Conservation (phyloP, 2,329 filamentous ascomycete genomes). For the Clonostachys solani region DNA sequence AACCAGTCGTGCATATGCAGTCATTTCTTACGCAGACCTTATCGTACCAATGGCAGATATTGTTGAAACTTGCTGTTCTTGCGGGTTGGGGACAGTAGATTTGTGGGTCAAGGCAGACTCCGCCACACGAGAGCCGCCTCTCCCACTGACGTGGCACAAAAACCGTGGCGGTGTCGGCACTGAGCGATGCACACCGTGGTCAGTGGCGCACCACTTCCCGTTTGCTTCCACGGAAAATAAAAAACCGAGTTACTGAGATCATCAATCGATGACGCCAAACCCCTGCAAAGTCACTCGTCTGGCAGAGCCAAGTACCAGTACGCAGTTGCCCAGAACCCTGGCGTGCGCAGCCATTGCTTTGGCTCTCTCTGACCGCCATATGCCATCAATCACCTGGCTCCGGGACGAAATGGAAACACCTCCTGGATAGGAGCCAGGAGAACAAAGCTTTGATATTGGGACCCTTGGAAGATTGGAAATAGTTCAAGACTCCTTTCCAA, state of each 20-base stretch:
- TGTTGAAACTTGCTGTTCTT: too few species aligned
- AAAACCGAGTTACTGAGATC: constrained; percentile 10
- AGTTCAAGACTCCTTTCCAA: background rate
- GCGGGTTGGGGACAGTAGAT: too few species aligned
- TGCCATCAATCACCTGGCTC: too few species aligned
- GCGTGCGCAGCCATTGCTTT: too few species aligned
- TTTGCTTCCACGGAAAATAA: background rate
- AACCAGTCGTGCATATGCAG: too few species aligned
- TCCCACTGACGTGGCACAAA: constrained; percentile 41
- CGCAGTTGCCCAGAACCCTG: constrained; percentile 4
- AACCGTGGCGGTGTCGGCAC: constrained; percentile 5
- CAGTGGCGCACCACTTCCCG: background rate
- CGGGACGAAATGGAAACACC: too few species aligned
- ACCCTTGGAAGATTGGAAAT: background rate
- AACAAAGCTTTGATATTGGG: background rate
- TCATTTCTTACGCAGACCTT: too few species aligned
- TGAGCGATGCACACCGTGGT: background rate
- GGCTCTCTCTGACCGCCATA: too few species aligned
- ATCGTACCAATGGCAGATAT: too few species aligned
- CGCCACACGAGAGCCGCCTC: constrained; percentile 17
- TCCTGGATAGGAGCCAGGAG: background rate
- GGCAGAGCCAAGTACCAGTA: constrained; percentile 18
- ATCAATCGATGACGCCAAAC: constrained; percentile 1
- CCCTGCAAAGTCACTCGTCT: constrained; percentile 20
- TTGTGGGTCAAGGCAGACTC: constrained; percentile 15